Evolutionary conservation across 257 asterid species (phyloP).

Genomic region (Solanum ossicruentum): DNA sequence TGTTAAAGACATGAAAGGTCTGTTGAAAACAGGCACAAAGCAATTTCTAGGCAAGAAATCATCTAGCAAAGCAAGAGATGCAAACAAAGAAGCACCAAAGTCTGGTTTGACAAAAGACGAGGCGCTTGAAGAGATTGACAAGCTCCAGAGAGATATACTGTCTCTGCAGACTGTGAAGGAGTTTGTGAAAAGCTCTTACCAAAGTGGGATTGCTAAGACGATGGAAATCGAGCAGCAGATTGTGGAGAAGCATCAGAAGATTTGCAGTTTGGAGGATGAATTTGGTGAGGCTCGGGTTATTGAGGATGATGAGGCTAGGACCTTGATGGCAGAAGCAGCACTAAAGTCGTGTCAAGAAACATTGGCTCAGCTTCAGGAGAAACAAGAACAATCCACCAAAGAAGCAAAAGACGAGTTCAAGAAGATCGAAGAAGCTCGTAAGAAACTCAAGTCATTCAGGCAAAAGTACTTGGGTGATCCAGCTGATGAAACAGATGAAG

Average conservation of each 20-base stretch:
- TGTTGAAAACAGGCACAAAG: conserved; percentile 34
- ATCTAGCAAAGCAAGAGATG: not conserved
- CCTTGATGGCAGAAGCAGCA: conserved; percentile 84
- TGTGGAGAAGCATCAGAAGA: conserved; percentile 57
- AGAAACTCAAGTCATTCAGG: conserved; percentile 28
- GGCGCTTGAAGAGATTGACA: conserved; percentile 63
- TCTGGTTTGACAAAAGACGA: conserved; percentile 46
- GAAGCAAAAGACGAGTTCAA: conserved; percentile 48
- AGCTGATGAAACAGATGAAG: conserved; percentile 2
- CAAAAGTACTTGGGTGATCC: conserved; percentile 12
- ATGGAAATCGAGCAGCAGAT: conserved; percentile 79
- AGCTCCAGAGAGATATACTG: conserved; percentile 69
- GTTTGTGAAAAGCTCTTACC: conserved; percentile 84
- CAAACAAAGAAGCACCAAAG: conserved; percentile 7
- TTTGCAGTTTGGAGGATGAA: conserved; percentile 57
- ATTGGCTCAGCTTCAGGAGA: conserved; percentile 41
- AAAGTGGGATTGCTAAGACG: conserved; percentile 54
- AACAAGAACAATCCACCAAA: conserved; percentile 29
- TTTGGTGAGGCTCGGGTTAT: conserved; percentile 45
- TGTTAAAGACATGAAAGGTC: conserved; percentile 33
- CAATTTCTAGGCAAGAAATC: conserved; percentile 26
- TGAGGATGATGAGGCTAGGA: conserved; percentile 76
- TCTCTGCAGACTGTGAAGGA: conserved; percentile 71
- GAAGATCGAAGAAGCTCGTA: conserved; percentile 49
- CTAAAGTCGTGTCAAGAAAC: conserved; percentile 75